Base-by-base conservation (phyloP, 768 basidiomycete genomes). In the Rhodotorula graminis region DNA sequence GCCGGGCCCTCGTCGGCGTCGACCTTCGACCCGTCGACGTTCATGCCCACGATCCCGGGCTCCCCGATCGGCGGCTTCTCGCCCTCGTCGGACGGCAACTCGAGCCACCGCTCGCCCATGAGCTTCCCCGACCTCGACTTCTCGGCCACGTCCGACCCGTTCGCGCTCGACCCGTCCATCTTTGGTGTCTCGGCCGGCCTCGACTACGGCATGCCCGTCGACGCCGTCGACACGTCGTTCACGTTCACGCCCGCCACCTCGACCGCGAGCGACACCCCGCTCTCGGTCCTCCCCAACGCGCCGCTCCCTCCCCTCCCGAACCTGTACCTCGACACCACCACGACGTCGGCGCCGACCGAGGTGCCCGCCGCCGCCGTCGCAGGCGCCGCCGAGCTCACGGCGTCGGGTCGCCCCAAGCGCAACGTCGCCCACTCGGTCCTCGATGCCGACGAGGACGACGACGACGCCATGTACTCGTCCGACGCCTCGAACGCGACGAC, bases 11-110 rank as follows among this genome's bases (percentile, higher is more conserved):
- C 57, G 0, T n/a, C 60, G 16, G 19, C 73, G 1, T 11, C 47
- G 21, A 47, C 52, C 21, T 72, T 75, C 42, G 66, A 67, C 50
- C 74, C 74, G 9, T 60, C 74, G 10, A 65, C 74, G 10, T 75
- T 69, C 67, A 56, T 75, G 67, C 74, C 74, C 8, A 71, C 59
- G 29, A 23, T 75, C 44, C 74, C 74, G 40, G 74, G 74, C 31
- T 72, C 70, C 3, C 74, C 74, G 16, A 70, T 74, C 66, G 69
- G 63, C 58, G 69, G 40, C 55, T 71, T 71, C 61, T 71, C 70
- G 23, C 74, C 70, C 44, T 69, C 64, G 37, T 71, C 71, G 10
- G 67, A 56, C 27, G 67, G 59, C 56, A 68, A 68, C 53, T 68
- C 70, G 47, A 59, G 55, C 58, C 60, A 49, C 27, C 65, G 55